Evolutionary conservation across 1,284 basidiomycete species (phyloP), one percentile per base, ranked within the genome.

Genomic region (Salmacisia buchloeana): DNA sequence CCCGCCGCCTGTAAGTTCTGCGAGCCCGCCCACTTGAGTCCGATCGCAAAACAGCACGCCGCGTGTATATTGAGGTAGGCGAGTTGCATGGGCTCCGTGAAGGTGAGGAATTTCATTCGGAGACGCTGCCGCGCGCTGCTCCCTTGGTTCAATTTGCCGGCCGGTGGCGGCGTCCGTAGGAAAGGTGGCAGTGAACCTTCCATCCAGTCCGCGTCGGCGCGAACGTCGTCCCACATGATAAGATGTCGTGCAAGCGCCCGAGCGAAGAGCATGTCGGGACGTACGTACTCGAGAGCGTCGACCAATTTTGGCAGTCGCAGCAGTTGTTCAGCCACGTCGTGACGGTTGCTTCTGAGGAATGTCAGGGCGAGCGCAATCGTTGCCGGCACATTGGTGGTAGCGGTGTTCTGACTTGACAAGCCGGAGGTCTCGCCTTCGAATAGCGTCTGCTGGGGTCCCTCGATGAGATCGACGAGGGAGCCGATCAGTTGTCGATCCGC

Each of bases 41-140:
- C 92, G 35, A 98, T 85, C 0, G 88, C 91, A 68, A 98, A 92
- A 81, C 92, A 94, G 43, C 89, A 89, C 1, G 92, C 94, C 1
- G 93, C 68, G n/a, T 67, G 65, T 62, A 75, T 68, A 61, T 77
- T 73, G 63, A 70, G 69, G 62, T 69, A 70, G 3, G 75, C 76
- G 31, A 76, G 60, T 49, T 72, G 70, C 39, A 66, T 67, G 25
- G 68, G 63, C 59, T 71, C 66, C 10, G 23, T 31, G 29, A 54
- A 54, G 13, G 23, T 54, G 15, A 62, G 59, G 1, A 69, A 61
- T 25, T 62, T 15, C 25, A 60, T 63, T 15, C 61, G 60, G 9
- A 87, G 31, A 93, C 90, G 90, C 80, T 92, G 91, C 0, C 91
- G 91, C 62, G 94, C 80, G 74, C 94, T 91, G 63, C 88, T 85